Conservation (phyloP, 2,329 filamentous ascomycete species). For the Penicillium sp. region DNA sequence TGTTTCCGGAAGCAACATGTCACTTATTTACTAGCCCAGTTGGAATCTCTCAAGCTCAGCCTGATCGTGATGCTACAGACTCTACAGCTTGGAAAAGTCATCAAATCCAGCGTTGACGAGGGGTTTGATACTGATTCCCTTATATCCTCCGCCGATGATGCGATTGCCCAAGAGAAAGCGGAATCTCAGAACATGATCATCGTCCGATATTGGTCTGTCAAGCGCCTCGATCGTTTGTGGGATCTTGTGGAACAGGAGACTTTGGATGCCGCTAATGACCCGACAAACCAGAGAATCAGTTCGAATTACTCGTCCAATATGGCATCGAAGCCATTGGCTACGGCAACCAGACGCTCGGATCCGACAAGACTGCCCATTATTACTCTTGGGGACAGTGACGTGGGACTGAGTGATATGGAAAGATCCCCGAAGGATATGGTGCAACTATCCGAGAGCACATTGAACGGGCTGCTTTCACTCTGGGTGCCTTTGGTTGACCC, state of each 20-base stretch:
- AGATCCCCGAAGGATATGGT: constrained; percentile 42
- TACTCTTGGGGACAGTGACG: constrained; percentile 37
- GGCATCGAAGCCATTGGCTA: constrained; percentile 14
- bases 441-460: constrained; percentile 35
- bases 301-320: constrained; percentile 18
- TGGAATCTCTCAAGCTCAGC: constrained; percentile 45
- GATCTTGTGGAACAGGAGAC: constrained; percentile 39
- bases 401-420: constrained; percentile 35
- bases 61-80: constrained; percentile 42
- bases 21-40: constrained; percentile 43
- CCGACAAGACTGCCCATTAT: constrained; percentile 30
- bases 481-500: constrained; percentile 30
- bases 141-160: constrained; percentile 27
- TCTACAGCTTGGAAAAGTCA: constrained; percentile 39
- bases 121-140: not conserved
- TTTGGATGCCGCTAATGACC: constrained; percentile 25
- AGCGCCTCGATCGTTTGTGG: constrained; percentile 39
- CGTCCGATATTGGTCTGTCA: constrained; percentile 44
- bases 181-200: constrained; percentile 48
- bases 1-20: constrained; percentile 46
- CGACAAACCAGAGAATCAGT: constrained; percentile 20
- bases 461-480: constrained; percentile 33
- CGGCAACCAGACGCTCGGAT: constrained; percentile 17
- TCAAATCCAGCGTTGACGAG: constrained; percentile 30
- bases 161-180: constrained; percentile 41